Evolutionary conservation across 345 rosid species (phyloP), one percentile per base, ranked within the genome.

Genomic region (Citrus reticulata): DNA sequence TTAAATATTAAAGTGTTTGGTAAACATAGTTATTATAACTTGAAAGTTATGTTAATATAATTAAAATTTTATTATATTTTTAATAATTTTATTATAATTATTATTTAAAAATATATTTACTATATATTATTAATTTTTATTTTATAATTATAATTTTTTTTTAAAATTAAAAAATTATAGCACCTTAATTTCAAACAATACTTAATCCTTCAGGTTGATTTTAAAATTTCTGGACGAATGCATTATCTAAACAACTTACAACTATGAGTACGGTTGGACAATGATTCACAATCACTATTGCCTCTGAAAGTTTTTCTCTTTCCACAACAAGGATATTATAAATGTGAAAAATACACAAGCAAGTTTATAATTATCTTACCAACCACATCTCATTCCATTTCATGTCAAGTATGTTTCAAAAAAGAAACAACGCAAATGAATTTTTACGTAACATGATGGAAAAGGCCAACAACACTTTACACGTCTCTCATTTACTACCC

Each of bases 11-110:
- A 37, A 37, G 9, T 37, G 0, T 7, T 37, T 37, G 1, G 40
- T 37, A 7, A 37, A 37, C 0, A 37, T 37, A 37, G 0, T 37
- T 37, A 0, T 0, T 37, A 0, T 7, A 37, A 37, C 0, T 39
- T 39, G 0, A 39, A 39, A 39, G 6, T 39, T 39, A 39, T 9
- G 2, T 39, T 8, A 0, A 9, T 39, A 39, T 39, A 39, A 39
- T 8, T 39, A 8, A 39, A 39, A 8, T 2, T 39, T 37, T 39
- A 39, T 39, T 39, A 37, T 37, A 37, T 37, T 8, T 39, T 39
- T 1, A 39, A 39, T 39, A 8, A 39, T 39, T 39, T 39, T 7
- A 39, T 7, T 0, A 39, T 8, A 39, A 39, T 39, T 39, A 8
- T 39, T 39, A 39, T 7, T 1, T 7, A 39, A 7, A 8, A 8